Evolutionary conservation across 805 yeast genomes (phyloP).

Genomic region (Debaryomyces castellii): DNA sequence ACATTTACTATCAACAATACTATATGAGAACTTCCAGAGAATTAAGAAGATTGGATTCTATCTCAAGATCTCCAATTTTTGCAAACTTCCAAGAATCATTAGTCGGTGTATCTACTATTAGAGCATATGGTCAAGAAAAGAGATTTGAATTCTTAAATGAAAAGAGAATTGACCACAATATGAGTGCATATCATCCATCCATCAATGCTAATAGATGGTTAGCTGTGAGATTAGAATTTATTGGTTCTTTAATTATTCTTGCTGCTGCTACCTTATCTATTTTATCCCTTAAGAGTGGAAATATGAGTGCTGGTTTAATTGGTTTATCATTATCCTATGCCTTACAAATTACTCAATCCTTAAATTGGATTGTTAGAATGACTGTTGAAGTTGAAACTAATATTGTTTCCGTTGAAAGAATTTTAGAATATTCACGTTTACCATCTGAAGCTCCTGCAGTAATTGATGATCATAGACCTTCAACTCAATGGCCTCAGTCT

Average conservation of each 20-base stretch:
- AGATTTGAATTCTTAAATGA: slow-evolving; percentile 67
- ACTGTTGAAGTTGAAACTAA: slow-evolving; percentile 97
- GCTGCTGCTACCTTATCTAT: slow-evolving; percentile 85
- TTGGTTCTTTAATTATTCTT: slow-evolving; percentile 86
- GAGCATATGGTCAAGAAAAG: slow-evolving; percentile 67
- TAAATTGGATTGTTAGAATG: slow-evolving; percentile 98
- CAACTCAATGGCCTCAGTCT: slow-evolving; percentile 34
- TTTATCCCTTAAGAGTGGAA: slow-evolving; percentile 62
- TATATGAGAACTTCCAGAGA: slow-evolving; percentile 78
- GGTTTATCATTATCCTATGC: slow-evolving; percentile 95
- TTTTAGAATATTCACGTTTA: slow-evolving; percentile 80
- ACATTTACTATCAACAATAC: slow-evolving; percentile 72
- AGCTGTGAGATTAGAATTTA: slow-evolving; percentile 87
- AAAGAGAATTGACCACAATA: slow-evolving; percentile 75
- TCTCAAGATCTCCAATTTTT: slow-evolving; percentile 75
- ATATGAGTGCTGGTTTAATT: slow-evolving; percentile 82
- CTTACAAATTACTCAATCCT: slow-evolving; percentile 84
- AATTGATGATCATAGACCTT: slow-evolving; percentile 64
- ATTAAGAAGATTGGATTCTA: slow-evolving; percentile 77
- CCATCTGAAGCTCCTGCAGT: slow-evolving; percentile 81
- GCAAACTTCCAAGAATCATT: slow-evolving; percentile 85
- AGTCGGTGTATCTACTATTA: slow-evolving; percentile 70
- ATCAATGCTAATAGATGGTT: slow-evolving; percentile 96
- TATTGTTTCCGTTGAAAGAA: slow-evolving; percentile 94
- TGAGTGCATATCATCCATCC: slow-evolving; percentile 91